phyloP scores from a whole-genome alignment of 2,329 filamentous ascomycete genomes.

The Claviceps cyperi region DNA sequence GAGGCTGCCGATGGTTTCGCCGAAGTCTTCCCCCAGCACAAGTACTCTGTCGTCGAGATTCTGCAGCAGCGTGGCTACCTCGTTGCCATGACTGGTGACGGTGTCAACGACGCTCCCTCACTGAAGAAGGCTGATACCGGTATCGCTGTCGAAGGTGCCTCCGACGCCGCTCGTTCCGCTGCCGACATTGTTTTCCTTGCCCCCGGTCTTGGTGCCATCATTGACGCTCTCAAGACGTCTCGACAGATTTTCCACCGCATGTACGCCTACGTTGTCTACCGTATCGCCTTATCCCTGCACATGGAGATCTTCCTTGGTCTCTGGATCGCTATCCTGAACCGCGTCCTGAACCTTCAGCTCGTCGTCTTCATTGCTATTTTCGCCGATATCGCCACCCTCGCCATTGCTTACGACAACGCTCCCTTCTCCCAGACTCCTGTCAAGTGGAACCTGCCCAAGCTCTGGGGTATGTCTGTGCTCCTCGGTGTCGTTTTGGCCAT shows the following conservation, averaged over 20 bases:
- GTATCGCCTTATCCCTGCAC: conserved; percentile 83
- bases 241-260: conserved; percentile 94
- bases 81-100: conserved; percentile 91
- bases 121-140: conserved; percentile 93
- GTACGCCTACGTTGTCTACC: conserved; percentile 92
- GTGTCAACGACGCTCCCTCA: conserved; percentile 86
- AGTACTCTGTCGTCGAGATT: conserved; percentile 88
- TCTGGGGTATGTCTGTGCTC: conserved; percentile 83
- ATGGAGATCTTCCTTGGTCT: conserved; percentile 83
- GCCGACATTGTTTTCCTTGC: conserved; percentile 91
- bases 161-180: conserved; percentile 78
- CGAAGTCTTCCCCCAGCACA: conserved; percentile 89
- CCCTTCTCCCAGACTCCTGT: conserved; percentile 75
- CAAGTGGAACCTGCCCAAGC: conserved; percentile 90
- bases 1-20: conserved; percentile 92
- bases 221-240: conserved; percentile 82
- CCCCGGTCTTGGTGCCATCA: conserved; percentile 81
- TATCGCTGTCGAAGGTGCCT: conserved; percentile 87
- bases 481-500: conserved; percentile 68
- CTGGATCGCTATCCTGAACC: conserved; percentile 81
- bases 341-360: conserved; percentile 69
- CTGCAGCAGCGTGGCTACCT: conserved; percentile 86
- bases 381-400: conserved; percentile 80
- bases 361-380: conserved; percentile 94
- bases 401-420: conserved; percentile 87